Base-by-base conservation (phyloP, 1,139 yeast species). In the Kodamaea alishanica region DNA sequence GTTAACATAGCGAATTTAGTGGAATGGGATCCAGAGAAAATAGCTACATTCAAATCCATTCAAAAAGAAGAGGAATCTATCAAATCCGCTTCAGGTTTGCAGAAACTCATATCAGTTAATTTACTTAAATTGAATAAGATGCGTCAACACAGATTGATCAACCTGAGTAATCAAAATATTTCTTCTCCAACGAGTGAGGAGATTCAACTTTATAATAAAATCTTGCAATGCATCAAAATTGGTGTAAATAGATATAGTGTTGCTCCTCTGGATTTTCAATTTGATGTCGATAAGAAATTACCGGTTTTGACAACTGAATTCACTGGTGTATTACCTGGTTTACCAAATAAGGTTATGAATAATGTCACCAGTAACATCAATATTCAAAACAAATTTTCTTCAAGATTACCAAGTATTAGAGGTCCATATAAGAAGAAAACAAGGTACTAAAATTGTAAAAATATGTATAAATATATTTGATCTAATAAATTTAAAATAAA, bases 261-360 rank as follows among this genome's bases (percentile, higher is more conserved):
- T 6, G 43, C 49, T 5, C 63, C 67, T 6, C 50, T 51, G 11
- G 54, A 55, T 12, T 51, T 75, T 27, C 63, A 75, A 8, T 46
- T 60, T 29, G 54, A 58, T 32, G 58, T 69, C 39, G 68, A 73
- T 47, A 58, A 67, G 34, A 70, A 62, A 39, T 52, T 89, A 32
- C 95, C 96, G 0, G 84, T 85, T 1, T 69, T 85, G 41, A 79
- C 81, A 54, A 76, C 82, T 12, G 87, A 84, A 49, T 89, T 85
- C 53, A 68, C 76, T 32, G 97, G 97, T 39, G 75, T 84, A 1
- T 71, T 89, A 52, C 97, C 96, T 1, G 88, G 88, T 0, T 67
- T 74, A 40, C 65, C 38, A 56, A 62, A 44, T 25, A 45, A 45
- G 33, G 37, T 28, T 24, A 35, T 30, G 43, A 15, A 32, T 38